Evolutionary conservation across 768 basidiomycete species (phyloP).

Genomic region (Mycena albidolilacea): DNA sequence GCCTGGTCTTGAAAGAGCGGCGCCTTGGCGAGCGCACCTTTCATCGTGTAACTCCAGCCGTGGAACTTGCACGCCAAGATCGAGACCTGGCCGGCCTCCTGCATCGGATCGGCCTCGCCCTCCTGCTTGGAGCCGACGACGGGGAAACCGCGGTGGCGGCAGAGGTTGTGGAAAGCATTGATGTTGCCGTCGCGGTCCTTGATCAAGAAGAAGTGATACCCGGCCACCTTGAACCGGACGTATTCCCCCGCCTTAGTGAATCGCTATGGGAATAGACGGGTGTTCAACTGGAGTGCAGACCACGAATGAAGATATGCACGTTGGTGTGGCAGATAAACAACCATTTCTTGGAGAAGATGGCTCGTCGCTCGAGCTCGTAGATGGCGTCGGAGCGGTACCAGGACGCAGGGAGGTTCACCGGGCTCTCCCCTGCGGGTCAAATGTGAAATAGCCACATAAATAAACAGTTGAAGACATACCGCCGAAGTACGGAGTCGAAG

Average conservation of each 20-base stretch:
- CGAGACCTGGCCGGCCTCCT: conserved; percentile 1
- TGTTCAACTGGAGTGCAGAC: neutral
- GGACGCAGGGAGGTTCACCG: neutral
- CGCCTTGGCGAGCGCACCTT: neutral
- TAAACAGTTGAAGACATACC: neutral
- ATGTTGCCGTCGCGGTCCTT: neutral
- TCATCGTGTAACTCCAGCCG: neutral
- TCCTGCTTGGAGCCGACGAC: neutral
- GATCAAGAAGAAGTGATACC: conserved; percentile 1
- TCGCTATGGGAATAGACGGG: neutral
- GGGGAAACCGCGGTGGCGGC: neutral
- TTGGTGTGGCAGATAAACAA: conserved; percentile 1
- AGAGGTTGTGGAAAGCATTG: neutral
- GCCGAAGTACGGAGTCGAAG: neutral
- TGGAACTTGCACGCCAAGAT: neutral
- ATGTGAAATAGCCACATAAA: neutral
- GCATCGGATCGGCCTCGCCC: neutral
- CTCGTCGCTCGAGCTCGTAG: conserved; percentile 1
- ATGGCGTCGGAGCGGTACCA: neutral
- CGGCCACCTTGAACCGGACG: neutral
- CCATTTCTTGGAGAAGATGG: neutral
- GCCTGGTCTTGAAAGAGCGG: neutral
- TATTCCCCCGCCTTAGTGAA: neutral
- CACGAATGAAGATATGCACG: neutral
- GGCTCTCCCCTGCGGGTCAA: neutral